Evolutionary conservation across 495 filamentous ascomycete species (phyloP).

Genomic region (Melanomma pulvis-pyrius): DNA sequence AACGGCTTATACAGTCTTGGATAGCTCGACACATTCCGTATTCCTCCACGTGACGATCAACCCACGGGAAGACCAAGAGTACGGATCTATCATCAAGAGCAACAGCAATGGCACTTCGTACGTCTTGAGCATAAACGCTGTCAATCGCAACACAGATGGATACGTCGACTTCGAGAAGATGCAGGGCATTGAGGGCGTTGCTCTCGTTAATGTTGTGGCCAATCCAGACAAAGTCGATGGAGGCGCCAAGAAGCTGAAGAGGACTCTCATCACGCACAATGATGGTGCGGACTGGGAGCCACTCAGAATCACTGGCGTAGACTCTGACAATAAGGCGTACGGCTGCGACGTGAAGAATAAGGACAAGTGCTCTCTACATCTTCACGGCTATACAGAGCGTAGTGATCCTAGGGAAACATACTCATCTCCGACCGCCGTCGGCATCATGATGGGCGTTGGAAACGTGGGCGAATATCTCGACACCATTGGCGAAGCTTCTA

Average conservation of each 20-base stretch:
- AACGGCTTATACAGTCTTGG: conserved; percentile 86
- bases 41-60: conserved; percentile 88
- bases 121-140: conserved; percentile 71
- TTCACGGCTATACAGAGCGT: conserved; percentile 94
- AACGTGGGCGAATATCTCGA: conserved; percentile 79
- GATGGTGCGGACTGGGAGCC: conserved; percentile 85
- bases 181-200: conserved; percentile 85
- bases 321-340: conserved; percentile 70
- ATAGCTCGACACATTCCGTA: conserved; percentile 87
- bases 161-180: conserved; percentile 98
- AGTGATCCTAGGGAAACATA: conserved; percentile 76
- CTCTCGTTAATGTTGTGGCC: conserved; percentile 78
- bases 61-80: conserved; percentile 59
- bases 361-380: conserved; percentile 78
- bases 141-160: conserved; percentile 73
- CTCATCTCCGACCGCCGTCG: conserved; percentile 84
- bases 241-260: conserved; percentile 74
- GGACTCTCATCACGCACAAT: conserved; percentile 91
- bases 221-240: conserved; percentile 66
- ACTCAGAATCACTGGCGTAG: conserved; percentile 66
- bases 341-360: conserved; percentile 61
- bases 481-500: conserved; percentile 66
- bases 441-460: conserved; percentile 86
- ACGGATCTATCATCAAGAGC: conserved; percentile 91
- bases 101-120: conserved; percentile 98